Percentiles rank a stretch among this genome's conserved stretches.
These are phyloP conservation scores for Dactylorhiza incarnata DNA, from an alignment of 106 monocot genomes.

Conservation along the genomic window DNA sequence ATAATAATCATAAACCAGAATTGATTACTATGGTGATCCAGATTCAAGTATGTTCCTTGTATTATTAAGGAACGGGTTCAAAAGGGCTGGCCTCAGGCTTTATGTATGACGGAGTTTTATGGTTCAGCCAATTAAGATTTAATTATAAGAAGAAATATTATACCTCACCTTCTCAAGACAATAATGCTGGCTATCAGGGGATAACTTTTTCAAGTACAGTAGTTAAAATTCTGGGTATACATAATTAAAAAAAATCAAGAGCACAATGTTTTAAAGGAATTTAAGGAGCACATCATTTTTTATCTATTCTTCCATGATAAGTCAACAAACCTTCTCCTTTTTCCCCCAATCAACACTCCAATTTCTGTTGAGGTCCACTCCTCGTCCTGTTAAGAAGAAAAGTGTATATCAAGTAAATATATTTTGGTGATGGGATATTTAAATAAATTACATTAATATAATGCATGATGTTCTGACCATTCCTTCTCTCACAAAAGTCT, in stretches of 20 bases:
- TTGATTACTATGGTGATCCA: too few species aligned
- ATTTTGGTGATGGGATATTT: not conserved
- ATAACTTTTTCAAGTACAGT: too few species aligned
- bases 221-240: too few species aligned
- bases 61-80: too few species aligned
- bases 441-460: not conserved
- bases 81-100: too few species aligned
- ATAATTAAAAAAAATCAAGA: not conserved
- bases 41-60: too few species aligned
- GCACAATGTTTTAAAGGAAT: not conserved
- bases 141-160: too few species aligned
- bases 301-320: not conserved
- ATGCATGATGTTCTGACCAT: slow-evolving; percentile 39
- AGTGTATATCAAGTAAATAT: not conserved
- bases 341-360: slow-evolving; percentile 99
- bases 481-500: slow-evolving; percentile 92
- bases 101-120: too few species aligned
- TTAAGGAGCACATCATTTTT: not conserved
- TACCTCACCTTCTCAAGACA: too few species aligned
- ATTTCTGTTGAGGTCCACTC: slow-evolving; percentile 97
- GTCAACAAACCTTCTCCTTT: slow-evolving; percentile 72
- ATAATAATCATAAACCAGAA: too few species aligned
- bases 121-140: too few species aligned
- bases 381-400: slow-evolving; percentile 64
- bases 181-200: too few species aligned